Conservation (phyloP, 768 basidiomycete genomes). For the Trametes coccinea region DNA sequence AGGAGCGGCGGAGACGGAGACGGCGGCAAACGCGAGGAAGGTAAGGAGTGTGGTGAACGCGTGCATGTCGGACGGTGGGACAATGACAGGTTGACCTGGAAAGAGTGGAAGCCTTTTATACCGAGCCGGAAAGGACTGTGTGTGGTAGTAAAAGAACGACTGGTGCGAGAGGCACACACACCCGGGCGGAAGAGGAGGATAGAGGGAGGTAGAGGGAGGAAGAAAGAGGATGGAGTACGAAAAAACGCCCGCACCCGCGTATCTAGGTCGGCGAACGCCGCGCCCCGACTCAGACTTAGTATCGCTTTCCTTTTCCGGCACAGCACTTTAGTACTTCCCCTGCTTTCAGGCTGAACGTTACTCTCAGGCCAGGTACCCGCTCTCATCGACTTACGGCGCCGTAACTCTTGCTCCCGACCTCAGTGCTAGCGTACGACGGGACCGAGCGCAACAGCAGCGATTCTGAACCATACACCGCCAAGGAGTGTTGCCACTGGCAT, state of each 20-base stretch:
- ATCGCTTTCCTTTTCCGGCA: neutral
- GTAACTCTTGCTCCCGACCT: neutral
- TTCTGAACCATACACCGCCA: too few species aligned
- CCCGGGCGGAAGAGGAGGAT: neutral
- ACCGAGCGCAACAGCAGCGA: too few species aligned
- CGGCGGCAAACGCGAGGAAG: slow-evolving; percentile 12
- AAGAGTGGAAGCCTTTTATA: slow-evolving; percentile 7
- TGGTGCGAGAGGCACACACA: slow-evolving; percentile 16
- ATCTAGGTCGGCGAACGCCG: slow-evolving; percentile 5
- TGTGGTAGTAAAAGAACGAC: slow-evolving; percentile 17
- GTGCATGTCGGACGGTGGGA: slow-evolving; percentile 5
- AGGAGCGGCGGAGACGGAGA: slow-evolving; percentile 12
- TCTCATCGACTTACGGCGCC: too few species aligned
- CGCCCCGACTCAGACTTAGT: neutral
- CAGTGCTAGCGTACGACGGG: neutral
- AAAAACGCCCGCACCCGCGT: neutral
- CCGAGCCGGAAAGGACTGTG: slow-evolving; percentile 19
- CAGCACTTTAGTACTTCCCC: slow-evolving; percentile 8
- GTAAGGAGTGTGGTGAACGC: slow-evolving; percentile 18
- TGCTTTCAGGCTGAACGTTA: neutral
- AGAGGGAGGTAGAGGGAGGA: neutral
- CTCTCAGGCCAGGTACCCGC: neutral
- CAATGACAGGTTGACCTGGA: slow-evolving; percentile 1
- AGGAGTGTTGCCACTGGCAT: too few species aligned
- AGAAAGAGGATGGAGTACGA: neutral